Evolutionary conservation across 148 eudicot species (phyloP), one percentile per base, ranked within the genome.

Genomic region (Tetragonia tetragonoides): DNA sequence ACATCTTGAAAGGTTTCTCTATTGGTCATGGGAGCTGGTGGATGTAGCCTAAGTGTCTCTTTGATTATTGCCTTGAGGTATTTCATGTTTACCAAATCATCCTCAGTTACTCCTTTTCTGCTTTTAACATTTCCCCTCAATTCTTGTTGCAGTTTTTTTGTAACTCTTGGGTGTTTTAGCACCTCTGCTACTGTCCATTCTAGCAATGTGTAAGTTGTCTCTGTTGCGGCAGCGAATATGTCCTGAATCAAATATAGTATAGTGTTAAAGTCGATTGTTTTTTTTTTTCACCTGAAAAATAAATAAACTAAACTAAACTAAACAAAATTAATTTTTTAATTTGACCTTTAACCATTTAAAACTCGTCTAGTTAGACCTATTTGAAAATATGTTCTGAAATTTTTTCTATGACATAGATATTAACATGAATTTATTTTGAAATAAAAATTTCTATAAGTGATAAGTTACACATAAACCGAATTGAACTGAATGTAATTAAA

Each of bases 111-210:
- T 3, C 20, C 46, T 9, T 17, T 2, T 61, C 83, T 81, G 9
- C 56, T 72, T 51, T 54, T 72, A 49, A 79, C 77, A 17, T 84
- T 74, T 61, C 39, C 74, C 77, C 83, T 70, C 21, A 87, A 84
- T 59, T 89, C 88, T 0, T 82, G 57, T 51, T 88, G 86, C 5
- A 90, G 53, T 41, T 75, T 65, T 37, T 74, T 61, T 78, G 84
- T 60, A 23, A 75, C 65, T 54, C n/a, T 51, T 0, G 93, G 90
- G 62, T 90, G 79, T 64, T 78, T 79, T 74, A 88, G 3, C 7
- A 87, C 76, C 68, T 88, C 90, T 46, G 90, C 47, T 72, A 88
- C 81, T 7, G 83, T 69, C 93, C 93, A 90, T 59, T 85, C 89
- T 60, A 90, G 15, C 34, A 68, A 74, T 41, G 80, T 68, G 10